Percentiles rank a stretch among this genome's conserved stretches.
Evolutionary conservation across 371 early-diverging fungal species (phyloP).

Genomic region (Capillidium heterosporum): DNA sequence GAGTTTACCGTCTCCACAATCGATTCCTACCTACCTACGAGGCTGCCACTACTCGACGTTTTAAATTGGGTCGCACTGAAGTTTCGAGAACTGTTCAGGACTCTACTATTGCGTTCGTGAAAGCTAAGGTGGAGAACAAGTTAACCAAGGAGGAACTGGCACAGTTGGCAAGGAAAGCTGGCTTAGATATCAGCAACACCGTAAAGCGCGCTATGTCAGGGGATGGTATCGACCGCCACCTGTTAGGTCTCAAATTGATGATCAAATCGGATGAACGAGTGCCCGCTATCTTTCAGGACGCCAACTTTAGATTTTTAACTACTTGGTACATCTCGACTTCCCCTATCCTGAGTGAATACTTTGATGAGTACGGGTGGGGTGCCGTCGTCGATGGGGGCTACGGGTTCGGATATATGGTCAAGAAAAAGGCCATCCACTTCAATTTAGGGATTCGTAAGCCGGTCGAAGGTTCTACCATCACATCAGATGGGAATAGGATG

Average conservation of each 20-base stretch:
- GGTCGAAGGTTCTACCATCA: constrained; percentile 18
- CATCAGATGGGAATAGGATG: neutral
- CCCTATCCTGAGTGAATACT: constrained; percentile 76
- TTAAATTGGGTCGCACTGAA: constrained; percentile 89
- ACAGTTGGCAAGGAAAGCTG: constrained; percentile 46
- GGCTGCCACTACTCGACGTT: constrained; percentile 76
- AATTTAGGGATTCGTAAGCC: constrained; percentile 62
- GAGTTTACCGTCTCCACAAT: constrained; percentile 80
- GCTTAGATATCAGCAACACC: constrained; percentile 57
- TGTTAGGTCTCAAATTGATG: constrained; percentile 53
- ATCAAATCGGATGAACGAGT: constrained; percentile 46
- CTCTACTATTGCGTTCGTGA: constrained; percentile 68
- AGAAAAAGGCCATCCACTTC: constrained; percentile 60
- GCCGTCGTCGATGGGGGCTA: constrained; percentile 91
- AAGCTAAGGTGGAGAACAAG: constrained; percentile 59
- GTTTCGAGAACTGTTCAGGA: constrained; percentile 66
- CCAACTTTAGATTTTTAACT: constrained; percentile 53
- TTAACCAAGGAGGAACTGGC: constrained; percentile 32
- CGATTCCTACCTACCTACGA: constrained; percentile 71
- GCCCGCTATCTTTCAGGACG: constrained; percentile 72
- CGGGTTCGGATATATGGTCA: constrained; percentile 89
- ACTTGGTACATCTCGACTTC: constrained; percentile 91
- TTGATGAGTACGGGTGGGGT: constrained; percentile 91
- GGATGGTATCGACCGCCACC: constrained; percentile 79
- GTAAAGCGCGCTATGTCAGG: constrained; percentile 67